Conservation (phyloP, 1,284 basidiomycete genomes). For the Sphagnurus paluster region DNA sequence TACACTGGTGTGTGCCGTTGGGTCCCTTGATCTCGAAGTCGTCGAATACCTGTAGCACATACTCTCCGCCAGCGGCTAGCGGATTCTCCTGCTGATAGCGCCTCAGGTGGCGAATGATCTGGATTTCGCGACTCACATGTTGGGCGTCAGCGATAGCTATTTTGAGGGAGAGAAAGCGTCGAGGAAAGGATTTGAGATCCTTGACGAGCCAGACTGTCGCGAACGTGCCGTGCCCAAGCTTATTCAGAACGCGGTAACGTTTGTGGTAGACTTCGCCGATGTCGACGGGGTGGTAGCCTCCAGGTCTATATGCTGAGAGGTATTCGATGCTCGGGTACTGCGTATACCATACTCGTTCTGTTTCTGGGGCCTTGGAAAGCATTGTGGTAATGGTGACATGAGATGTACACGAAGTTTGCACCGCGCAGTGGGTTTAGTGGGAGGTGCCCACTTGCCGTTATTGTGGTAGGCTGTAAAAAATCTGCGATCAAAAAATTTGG, state of each 20-base stretch:
- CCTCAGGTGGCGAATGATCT: slow-evolving; percentile 4
- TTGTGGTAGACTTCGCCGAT: slow-evolving; percentile 34
- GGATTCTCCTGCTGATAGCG: no score
- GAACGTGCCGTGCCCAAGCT: slow-evolving; percentile 39
- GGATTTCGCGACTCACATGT: slow-evolving; percentile 21
- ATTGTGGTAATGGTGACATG: no score
- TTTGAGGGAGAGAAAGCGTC: slow-evolving; percentile 34
- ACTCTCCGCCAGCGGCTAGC: background rate
- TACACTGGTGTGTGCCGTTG: slow-evolving; percentile 8
- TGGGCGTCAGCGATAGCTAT: slow-evolving; percentile 31
- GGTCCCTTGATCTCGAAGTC: slow-evolving; percentile 7
- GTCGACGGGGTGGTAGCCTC: slow-evolving; percentile 36
- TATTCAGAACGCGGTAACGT: slow-evolving; percentile 37
- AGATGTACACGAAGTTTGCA: no score
- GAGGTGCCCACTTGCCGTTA: no score
- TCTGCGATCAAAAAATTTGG: no score
- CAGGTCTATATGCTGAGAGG: slow-evolving; percentile 32
- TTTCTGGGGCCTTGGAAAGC: no score
- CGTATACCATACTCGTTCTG: no score
- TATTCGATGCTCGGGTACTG: no score
- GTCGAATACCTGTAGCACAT: slow-evolving; percentile 1
- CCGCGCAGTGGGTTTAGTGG: no score
- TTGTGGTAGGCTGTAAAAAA: no score
- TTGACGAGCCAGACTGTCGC: slow-evolving; percentile 43
- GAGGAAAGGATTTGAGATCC: slow-evolving; percentile 5